These are phyloP conservation scores for Brasilioporus rufonigricans DNA, from an alignment of 768 basidiomycete species.

Conservation along the genomic window DNA sequence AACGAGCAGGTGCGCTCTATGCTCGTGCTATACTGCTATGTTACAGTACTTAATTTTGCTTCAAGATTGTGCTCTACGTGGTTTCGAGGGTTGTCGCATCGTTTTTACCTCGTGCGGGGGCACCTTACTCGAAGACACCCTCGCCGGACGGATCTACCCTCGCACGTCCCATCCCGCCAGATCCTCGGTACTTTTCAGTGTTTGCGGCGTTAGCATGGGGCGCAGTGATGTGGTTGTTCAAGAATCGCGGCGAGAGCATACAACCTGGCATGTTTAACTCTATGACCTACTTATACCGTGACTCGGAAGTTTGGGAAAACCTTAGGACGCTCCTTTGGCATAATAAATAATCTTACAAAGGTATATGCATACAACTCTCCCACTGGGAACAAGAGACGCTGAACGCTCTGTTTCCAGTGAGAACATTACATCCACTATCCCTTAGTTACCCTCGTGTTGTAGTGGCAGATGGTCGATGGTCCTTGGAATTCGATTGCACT, in stretches of 20 bases:
- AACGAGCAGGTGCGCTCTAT: constrained; percentile 79
- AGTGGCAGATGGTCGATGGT: constrained; percentile 46
- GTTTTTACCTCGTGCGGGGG: constrained; percentile 76
- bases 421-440: neutral
- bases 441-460: constrained; percentile 22
- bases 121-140: constrained; percentile 49
- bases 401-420: constrained; percentile 1
- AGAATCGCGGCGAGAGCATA: constrained; percentile 82
- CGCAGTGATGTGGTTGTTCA: constrained; percentile 95
- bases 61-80: constrained; percentile 94
- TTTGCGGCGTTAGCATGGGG: constrained; percentile 94
- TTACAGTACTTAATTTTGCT: constrained; percentile 4
- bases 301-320: constrained; percentile 84
- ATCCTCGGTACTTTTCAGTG: constrained; percentile 78
- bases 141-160: constrained; percentile 40
- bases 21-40: constrained; percentile 6
- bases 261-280: constrained; percentile 97
- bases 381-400: neutral
- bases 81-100: constrained; percentile 89
- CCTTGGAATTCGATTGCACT: constrained; percentile 54
- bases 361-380: constrained; percentile 4
- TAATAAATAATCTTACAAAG: constrained; percentile 53
- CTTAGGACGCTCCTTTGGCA: constrained; percentile 89
- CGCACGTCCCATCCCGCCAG: constrained; percentile 76
- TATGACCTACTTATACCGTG: constrained; percentile 93